A percentile compares a stretch with the other conserved stretches of the same genome.
Conservation (phyloP, 2,329 filamentous ascomycete species). For the Ceratocystis lukuohia region DNA sequence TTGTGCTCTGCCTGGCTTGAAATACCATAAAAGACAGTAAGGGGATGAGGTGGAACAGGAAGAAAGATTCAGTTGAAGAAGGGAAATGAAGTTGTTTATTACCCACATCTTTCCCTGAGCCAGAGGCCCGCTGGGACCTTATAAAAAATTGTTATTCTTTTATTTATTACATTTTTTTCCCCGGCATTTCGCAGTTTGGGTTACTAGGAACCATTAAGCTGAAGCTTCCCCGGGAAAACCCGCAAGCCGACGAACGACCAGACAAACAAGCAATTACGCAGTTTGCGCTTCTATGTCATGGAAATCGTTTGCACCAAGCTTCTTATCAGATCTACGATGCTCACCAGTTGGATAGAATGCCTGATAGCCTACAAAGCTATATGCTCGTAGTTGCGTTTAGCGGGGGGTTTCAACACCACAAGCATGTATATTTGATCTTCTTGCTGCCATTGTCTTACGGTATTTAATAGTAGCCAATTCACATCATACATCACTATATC, state of each 20-base stretch:
- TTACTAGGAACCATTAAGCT: background rate
- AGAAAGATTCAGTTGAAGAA: background rate
- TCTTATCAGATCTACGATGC: background rate
- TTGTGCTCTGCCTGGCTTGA: background rate
- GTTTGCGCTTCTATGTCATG: no score
- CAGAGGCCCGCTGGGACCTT: background rate
- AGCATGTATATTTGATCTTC: no score
- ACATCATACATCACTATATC: no score
- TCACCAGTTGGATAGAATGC: no score
- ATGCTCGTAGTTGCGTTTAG: no score
- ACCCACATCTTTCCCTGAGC: background rate
- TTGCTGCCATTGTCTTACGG: no score
- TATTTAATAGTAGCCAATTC: no score
- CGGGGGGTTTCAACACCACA: no score
- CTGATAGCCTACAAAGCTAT: no score
- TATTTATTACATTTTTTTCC: background rate
- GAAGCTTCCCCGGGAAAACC: constrained; percentile 5
- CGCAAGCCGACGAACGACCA: background rate
- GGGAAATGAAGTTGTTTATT: background rate
- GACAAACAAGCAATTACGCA: background rate
- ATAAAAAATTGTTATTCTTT: background rate
- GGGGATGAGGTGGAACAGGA: background rate
- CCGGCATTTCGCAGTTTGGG: background rate
- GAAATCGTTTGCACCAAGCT: background rate
- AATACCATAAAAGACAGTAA: background rate